Evolutionary conservation across 192 early-diverging fungal genomes (phyloP).

Genomic region (Coemansia sp.): DNA sequence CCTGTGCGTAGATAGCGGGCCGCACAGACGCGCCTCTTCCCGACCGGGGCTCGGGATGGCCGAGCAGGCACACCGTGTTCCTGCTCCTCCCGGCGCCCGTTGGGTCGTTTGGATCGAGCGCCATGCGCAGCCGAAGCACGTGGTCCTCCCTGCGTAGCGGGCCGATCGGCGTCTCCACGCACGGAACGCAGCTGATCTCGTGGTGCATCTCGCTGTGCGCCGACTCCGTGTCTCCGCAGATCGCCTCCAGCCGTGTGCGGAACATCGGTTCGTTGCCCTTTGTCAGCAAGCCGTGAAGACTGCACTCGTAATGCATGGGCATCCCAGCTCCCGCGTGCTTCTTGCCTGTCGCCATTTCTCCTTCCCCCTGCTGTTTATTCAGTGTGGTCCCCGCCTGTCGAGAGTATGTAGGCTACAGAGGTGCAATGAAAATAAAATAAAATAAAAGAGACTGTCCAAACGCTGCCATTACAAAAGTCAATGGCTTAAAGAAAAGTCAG

Average conservation of each 20-base stretch:
- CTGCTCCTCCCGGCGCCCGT: constrained; percentile 47
- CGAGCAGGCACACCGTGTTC: constrained; percentile 64
- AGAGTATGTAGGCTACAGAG: too few species aligned
- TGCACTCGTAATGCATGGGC: constrained; percentile 59
- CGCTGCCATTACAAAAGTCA: too few species aligned
- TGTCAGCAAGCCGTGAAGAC: constrained; percentile 57
- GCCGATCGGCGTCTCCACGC: constrained; percentile 69
- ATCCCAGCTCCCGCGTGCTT: constrained; percentile 31
- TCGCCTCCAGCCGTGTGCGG: constrained; percentile 64
- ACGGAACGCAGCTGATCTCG: constrained; percentile 68
- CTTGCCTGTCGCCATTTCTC: constrained; percentile 39
- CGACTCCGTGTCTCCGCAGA: constrained; percentile 65
- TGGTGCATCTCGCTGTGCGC: constrained; percentile 63
- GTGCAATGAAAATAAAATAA: too few species aligned
- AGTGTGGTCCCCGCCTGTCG: too few species aligned
- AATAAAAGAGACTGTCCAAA: too few species aligned
- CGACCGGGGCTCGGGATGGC: constrained; percentile 72
- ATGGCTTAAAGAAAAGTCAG: too few species aligned
- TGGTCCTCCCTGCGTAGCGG: constrained; percentile 75
- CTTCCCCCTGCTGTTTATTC: neutral
- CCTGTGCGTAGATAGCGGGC: constrained; percentile 63
- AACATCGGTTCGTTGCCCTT: constrained; percentile 56
- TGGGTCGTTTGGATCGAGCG: constrained; percentile 49
- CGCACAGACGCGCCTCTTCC: constrained; percentile 62
- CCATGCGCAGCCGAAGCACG: constrained; percentile 61